Evolutionary conservation across 306 rosid genomes (phyloP), one percentile per base, ranked within the genome.

Genomic region (Lablab purpureus): DNA sequence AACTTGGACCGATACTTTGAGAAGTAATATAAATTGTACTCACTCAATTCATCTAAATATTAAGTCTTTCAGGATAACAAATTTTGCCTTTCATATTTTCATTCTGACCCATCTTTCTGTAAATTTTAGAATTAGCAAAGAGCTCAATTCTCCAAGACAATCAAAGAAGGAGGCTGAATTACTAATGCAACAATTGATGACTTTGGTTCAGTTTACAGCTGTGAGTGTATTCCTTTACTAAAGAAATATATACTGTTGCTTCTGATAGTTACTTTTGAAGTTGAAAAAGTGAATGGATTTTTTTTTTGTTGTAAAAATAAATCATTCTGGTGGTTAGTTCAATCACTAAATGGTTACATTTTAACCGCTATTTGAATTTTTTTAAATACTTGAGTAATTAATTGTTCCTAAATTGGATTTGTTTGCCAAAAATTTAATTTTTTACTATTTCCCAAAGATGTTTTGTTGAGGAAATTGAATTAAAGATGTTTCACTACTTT

Each of bases 1-100:
- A 84, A 91, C 87, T 84, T 93, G 93, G 90, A 88, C 79, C 90
- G 97, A 58, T 93, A 93, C 84, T 93, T 93, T 81, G 96, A 93
- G 83, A 93, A 93, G 97, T 93, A 91, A 85, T 74, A 73, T 75
- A 64, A 69, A 74, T 85, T 74, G 54, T 58, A 60, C 76, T 76
- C 46, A n/a, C 75, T 81, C 74, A 67, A 40, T 82, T 72, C 19
- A 4, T 78, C 56, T 78, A 55, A 41, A 55, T 66, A 32, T 67
- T 64, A 21, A 74, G 73, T 68, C 60, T 74, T 67, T 65, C 62
- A 73, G 52, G 18, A 32, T 37, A 67, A 59, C 19, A 15, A 3
- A 10, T 18, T 43, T 58, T 47, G 62, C 45, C n/a, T 46, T 64
- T 23, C 73, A 18, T 77, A 67, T 74, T 58, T 51, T 81, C 59